A percentile compares a stretch with the other conserved stretches of the same genome.
Conservation (phyloP, 192 early-diverging fungal species). For the Podila minutissima region DNA sequence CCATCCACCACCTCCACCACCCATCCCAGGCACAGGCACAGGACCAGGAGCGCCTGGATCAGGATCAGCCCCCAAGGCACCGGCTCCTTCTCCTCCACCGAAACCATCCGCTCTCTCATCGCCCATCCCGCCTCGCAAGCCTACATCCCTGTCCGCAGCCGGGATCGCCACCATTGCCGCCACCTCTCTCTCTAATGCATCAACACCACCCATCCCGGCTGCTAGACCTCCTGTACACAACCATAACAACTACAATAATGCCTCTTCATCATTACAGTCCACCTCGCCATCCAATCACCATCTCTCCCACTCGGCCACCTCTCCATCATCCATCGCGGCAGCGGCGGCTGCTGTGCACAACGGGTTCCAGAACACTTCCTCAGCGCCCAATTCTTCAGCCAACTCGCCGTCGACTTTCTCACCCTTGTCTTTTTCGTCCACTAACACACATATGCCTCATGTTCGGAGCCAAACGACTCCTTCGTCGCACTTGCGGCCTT, state of each 20-base stretch:
- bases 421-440: neutral
- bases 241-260: neutral
- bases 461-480: slow-evolving; percentile 39
- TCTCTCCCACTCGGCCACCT: neutral
- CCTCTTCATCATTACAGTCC: slow-evolving; percentile 5
- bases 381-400: slow-evolving; percentile 16
- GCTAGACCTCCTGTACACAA: slow-evolving; percentile 13
- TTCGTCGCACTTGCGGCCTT: slow-evolving; percentile 24
- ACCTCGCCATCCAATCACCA: slow-evolving; percentile 6
- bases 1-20: neutral
- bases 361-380: neutral
- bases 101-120: slow-evolving; percentile 32
- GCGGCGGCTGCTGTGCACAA: neutral
- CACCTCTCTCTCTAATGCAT: slow-evolving; percentile 9
- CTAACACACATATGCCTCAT: slow-evolving; percentile 12
- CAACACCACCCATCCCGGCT: slow-evolving; percentile 30
- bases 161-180: slow-evolving; percentile 32
- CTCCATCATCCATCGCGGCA: neutral
- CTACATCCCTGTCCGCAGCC: slow-evolving; percentile 24
- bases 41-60: neutral
- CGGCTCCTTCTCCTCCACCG: slow-evolving; percentile 42
- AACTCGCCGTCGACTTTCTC: slow-evolving; percentile 28
- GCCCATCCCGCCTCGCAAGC: slow-evolving; percentile 31
- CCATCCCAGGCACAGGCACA: neutral
- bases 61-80: neutral